These are phyloP conservation scores for Xylaria telfairii DNA, from an alignment of 495 filamentous ascomycete species.

Conservation along the genomic window DNA sequence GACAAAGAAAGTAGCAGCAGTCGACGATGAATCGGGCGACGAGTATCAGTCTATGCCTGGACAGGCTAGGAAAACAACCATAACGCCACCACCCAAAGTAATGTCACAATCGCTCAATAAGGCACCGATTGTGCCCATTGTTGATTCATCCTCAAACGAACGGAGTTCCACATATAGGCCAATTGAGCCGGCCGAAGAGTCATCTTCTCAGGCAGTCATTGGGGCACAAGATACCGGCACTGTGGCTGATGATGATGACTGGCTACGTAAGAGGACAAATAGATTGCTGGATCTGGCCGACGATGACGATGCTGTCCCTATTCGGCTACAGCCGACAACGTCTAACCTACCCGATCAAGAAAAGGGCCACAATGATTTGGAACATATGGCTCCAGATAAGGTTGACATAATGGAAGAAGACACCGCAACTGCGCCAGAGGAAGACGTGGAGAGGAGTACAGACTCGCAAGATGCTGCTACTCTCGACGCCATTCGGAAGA, in stretches of 20 bases:
- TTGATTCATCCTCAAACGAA: not conserved
- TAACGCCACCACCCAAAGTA: not conserved
- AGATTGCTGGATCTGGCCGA: constrained; percentile 84
- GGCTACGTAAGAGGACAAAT: constrained; percentile 92
- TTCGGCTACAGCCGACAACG: constrained; percentile 28
- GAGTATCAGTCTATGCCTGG: constrained; percentile 68
- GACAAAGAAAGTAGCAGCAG: constrained; percentile 49
- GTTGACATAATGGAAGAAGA: constrained; percentile 27
- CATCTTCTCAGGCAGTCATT: not conserved
- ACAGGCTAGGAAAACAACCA: constrained; percentile 30
- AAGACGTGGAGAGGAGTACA: constrained; percentile 33
- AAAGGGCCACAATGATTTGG: not conserved
- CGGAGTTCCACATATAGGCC: not conserved
- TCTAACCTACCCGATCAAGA: constrained; percentile 8
- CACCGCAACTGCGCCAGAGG: constrained; percentile 34
- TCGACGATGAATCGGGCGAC: constrained; percentile 62
- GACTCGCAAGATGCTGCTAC: constrained; percentile 43
- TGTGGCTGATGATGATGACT: constrained; percentile 73
- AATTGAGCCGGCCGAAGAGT: constrained; percentile 20
- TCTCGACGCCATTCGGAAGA: constrained; percentile 58
- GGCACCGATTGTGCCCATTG: not conserved
- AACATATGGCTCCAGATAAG: not conserved
- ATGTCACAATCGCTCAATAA: not conserved
- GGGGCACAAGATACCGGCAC: not conserved
- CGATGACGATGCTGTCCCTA: constrained; percentile 50